Evolutionary conservation across 1,284 basidiomycete species (phyloP), one percentile per base, ranked within the genome.

Genomic region (Cerioporus squamosus): DNA sequence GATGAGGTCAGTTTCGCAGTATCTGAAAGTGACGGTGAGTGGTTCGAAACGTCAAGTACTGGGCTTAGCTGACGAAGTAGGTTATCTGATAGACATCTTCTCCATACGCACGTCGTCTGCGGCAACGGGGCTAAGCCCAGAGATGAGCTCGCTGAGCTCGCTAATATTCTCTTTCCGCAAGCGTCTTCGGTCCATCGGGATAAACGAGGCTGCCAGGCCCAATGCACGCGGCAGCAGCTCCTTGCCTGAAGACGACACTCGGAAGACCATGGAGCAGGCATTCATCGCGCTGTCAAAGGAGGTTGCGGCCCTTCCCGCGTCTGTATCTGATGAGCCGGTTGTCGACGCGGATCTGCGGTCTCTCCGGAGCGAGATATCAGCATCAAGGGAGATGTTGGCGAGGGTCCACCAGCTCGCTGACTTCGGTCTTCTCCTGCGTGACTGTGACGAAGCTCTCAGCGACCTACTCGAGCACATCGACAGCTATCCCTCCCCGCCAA

Each of bases 381-480:
- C 77, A 26, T 81, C 85, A 38, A 71, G 72, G 36, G 75, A 76
- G 5, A 67, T 85, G 44, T 73, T 92, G 65, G 72, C 75, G 39
- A 80, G 78, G 42, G 71, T 91, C 29, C 73, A 81, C 56, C 74
- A 74, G 42, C 76, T 94, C 26, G 81, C 80, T 5, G 73, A 77
- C 18, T 75, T 93, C 53, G 73, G 78, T 2, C 72, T 78, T 24
- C 70, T 76, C 26, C 70, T 89, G 10, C 76, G 77, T 24, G 70
- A 72, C 17, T 92, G 90, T 63, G 93, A 94, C 68, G 75, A 79
- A n/a, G 83, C 86, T 18, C 77, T 94, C 40, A 94, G 92, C 66
- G 90, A 93, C 68, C 77, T 94, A 8, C 74, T 94, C 50, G 90
- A 93, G 66, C 90, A 93, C 66, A 81, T 93, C 55, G 92, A 94